Evolutionary conservation across 352 stramenopile species (phyloP), one percentile per base, ranked within the genome.

Genomic region (Globisporangium viniferum): DNA sequence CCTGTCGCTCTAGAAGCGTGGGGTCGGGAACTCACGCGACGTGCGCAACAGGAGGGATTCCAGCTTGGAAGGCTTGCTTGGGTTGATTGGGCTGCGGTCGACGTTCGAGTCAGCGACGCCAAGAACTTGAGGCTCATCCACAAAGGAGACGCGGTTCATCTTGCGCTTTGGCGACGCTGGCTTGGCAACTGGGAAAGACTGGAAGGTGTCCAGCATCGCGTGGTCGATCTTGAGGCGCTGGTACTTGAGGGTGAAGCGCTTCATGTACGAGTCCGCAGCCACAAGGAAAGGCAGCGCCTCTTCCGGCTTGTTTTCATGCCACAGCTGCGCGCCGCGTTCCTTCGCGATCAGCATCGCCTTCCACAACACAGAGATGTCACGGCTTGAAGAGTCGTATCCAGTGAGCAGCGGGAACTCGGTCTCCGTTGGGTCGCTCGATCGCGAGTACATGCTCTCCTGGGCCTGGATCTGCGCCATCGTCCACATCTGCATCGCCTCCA

Each of bases 211-310:
- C 10, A 95, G 76, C 82, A 95, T 88, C 36, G 87, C 87, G 68
- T 92, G 84, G 54, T 95, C 87, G 36, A 95, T 87, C 78, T 91
- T 93, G 24, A 95, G 75, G 33, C 85, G 83, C 72, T 95, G 85
- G 67, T 91, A 92, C 76, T 95, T 93, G 73, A 93, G 78, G 64
- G 86, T 92, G 72, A 95, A 95, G 64, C 87, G 87, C 72, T 92
- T 92, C 87, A 95, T 93, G 82, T 95, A 95, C 53, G 86, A 92
- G 62, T 95, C 87, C 15, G 87, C 86, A 6, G 85, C 84, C 9
- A 93, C 77, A 24, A 95, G 74, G 71, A 95, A 91, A 0, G 85
- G 80, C 29, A 95, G 71, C 22, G 87, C 87, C 70, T 93, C 83
- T 61, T 95, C 87, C 14, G 79, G 84, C 68, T 93, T 92, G 80